Evolutionary conservation across 257 asterid species (phyloP).

Genomic region (Gardenia jasminoides): DNA sequence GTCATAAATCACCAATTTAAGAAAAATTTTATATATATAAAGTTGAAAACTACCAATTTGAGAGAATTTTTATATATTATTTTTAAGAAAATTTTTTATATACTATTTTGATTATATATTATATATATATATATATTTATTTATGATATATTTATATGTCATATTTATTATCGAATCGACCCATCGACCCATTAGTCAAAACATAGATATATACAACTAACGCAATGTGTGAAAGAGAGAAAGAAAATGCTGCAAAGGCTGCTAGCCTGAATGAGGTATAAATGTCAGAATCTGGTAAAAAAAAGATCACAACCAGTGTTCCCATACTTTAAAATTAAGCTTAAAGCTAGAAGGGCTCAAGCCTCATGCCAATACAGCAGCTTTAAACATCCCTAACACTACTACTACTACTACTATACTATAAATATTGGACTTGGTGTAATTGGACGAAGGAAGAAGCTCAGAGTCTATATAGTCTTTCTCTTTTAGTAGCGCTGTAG

Average conservation of each 20-base stretch:
- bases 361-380: conserved; percentile 37
- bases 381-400: conserved; percentile 52
- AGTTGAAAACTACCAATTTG: too few relatives aligned
- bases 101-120: too few relatives aligned
- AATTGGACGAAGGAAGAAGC: background rate
- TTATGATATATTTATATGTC: too few relatives aligned
- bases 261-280: conserved; percentile 20
- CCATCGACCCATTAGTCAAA: too few relatives aligned
- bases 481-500: conserved; percentile 17
- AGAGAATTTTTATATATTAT: too few relatives aligned
- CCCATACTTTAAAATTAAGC: conserved; percentile 2
- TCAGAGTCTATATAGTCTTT: conserved; percentile 34
- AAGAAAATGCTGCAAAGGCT: conserved; percentile 26
- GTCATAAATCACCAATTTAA: too few relatives aligned
- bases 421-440: background rate
- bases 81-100: too few relatives aligned
- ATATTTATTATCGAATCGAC: too few relatives aligned
- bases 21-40: too few relatives aligned
- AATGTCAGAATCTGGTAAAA: conserved; percentile 29
- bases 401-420: background rate
- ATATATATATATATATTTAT: too few relatives aligned
- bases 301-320: conserved; percentile 19
- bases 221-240: background rate
- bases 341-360: background rate
- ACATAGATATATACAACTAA: too few relatives aligned